Conservation (phyloP, 371 early-diverging fungal species). For the Circinella umbellata region DNA sequence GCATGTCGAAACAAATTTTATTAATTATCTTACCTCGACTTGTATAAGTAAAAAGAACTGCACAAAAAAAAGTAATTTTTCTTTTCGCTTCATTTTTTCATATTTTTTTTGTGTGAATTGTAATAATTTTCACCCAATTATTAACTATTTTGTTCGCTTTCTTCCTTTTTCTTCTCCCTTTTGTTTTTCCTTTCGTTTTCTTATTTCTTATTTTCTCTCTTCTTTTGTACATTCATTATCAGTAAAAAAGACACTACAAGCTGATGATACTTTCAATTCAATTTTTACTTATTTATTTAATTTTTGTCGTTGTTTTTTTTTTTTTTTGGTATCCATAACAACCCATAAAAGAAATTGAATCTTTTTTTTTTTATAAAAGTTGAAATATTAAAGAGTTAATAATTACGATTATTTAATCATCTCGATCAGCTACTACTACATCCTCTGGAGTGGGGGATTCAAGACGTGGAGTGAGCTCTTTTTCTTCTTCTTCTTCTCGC, state of each 20-base stretch:
- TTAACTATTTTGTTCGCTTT: too few species aligned
- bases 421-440: constrained; percentile 19
- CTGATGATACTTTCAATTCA: background rate
- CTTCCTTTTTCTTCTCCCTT: background rate
- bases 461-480: constrained; percentile 2
- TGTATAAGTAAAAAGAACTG: constrained; percentile 11
- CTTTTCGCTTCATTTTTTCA: background rate
- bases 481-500: constrained; percentile 4
- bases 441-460: constrained; percentile 18
- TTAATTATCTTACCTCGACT: background rate
- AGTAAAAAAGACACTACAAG: background rate
- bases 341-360: too few species aligned
- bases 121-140: too few species aligned
- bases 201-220: background rate
- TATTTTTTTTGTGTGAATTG: background rate
- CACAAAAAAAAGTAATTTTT: constrained; percentile 4
- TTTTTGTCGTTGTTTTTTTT: background rate
- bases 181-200: background rate
- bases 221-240: background rate
- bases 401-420: background rate
- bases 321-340: too few species aligned
- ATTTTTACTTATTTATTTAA: background rate
- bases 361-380: too few species aligned
- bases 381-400: background rate
- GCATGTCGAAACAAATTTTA: background rate